These are phyloP conservation scores for Yarrowia alimentaria DNA, from an alignment of 805 yeast species.

Conservation along the genomic window DNA sequence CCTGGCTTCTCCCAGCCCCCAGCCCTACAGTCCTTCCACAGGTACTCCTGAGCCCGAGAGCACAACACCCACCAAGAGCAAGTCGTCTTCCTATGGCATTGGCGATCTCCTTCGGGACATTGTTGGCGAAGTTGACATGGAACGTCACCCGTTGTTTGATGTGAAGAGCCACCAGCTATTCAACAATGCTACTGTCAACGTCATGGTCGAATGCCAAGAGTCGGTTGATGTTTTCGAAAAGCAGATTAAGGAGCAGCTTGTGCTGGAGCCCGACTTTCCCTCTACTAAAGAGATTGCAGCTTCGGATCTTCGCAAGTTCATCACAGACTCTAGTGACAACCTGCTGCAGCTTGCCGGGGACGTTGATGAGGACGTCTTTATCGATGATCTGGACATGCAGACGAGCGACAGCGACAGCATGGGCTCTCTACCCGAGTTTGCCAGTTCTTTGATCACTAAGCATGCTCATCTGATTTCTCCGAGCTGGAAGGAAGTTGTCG, in stretches of 20 bases:
- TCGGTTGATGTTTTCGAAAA: slow-evolving; percentile 7
- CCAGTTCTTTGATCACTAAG: neutral
- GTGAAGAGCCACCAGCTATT: slow-evolving; percentile 1
- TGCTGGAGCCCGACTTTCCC: neutral
- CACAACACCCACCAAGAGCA: neutral
- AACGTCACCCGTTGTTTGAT: slow-evolving; percentile 6
- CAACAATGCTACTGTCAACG: neutral
- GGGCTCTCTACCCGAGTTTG: slow-evolving; percentile 13
- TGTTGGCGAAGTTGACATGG: slow-evolving; percentile 6
- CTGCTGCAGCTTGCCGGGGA: slow-evolving; percentile 8
- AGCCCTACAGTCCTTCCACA: slow-evolving; percentile 10
- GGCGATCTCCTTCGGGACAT: slow-evolving; percentile 11
- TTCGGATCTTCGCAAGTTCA: slow-evolving; percentile 14
- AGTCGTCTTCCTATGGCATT: neutral
- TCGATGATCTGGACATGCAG: slow-evolving; percentile 9
- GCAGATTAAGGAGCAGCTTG: neutral
- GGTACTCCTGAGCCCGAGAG: slow-evolving; percentile 13
- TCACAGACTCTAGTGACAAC: neutral
- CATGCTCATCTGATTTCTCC: slow-evolving; percentile 6
- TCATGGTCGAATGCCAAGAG: slow-evolving; percentile 1
- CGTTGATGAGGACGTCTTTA: slow-evolving; percentile 8
- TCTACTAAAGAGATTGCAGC: neutral
- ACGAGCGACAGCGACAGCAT: slow-evolving; percentile 5
- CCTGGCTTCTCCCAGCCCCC: slow-evolving; percentile 20
- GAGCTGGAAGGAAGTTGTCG: slow-evolving; percentile 18